Conservation (phyloP, 768 basidiomycete species). For the Phaeotremella skinneri region DNA sequence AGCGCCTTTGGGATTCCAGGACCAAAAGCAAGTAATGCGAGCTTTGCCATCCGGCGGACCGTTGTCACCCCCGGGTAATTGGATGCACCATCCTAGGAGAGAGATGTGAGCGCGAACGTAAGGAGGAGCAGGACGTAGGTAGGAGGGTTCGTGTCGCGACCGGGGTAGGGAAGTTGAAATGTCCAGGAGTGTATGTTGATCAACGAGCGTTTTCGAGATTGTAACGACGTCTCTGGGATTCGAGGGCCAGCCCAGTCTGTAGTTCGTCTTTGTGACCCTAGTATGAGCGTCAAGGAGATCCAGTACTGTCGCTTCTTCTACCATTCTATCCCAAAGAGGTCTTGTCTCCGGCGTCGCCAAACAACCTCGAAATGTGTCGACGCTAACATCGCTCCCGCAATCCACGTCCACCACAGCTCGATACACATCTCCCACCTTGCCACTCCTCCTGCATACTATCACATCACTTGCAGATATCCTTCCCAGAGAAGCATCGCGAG, state of each 20-base stretch:
- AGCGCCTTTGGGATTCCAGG: slow-evolving; percentile 82
- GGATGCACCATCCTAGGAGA: slow-evolving; percentile 95
- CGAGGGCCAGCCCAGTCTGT: slow-evolving; percentile 92
- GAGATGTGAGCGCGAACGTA: slow-evolving; percentile 81
- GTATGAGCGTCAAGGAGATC: slow-evolving; percentile 85
- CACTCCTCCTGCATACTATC: slow-evolving; percentile 69
- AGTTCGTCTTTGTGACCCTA: slow-evolving; percentile 83
- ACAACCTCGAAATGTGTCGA: slow-evolving; percentile 69
- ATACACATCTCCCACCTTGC: slow-evolving; percentile 73
- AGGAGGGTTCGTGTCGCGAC: slow-evolving; percentile 83
- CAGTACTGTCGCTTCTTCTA: slow-evolving; percentile 74
- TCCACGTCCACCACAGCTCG: slow-evolving; percentile 79
- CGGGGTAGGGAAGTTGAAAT: slow-evolving; percentile 91
- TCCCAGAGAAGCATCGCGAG: slow-evolving; percentile 59
- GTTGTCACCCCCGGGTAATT: slow-evolving; percentile 54
- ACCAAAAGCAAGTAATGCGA: slow-evolving; percentile 89
- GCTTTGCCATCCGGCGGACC: slow-evolving; percentile 27
- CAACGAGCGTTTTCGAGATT: slow-evolving; percentile 79
- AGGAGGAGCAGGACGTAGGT: slow-evolving; percentile 85
- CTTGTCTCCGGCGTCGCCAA: slow-evolving; percentile 84
- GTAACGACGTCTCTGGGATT: slow-evolving; percentile 93
- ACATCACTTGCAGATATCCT: slow-evolving; percentile 69
- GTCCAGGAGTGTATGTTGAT: slow-evolving; percentile 78
- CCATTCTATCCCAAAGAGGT: slow-evolving; percentile 84
- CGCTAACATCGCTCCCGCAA: slow-evolving; percentile 62